Evolutionary conservation across 345 rosid species (phyloP), one percentile per base, ranked within the genome.

Genomic region (Corchorus capsularis): DNA sequence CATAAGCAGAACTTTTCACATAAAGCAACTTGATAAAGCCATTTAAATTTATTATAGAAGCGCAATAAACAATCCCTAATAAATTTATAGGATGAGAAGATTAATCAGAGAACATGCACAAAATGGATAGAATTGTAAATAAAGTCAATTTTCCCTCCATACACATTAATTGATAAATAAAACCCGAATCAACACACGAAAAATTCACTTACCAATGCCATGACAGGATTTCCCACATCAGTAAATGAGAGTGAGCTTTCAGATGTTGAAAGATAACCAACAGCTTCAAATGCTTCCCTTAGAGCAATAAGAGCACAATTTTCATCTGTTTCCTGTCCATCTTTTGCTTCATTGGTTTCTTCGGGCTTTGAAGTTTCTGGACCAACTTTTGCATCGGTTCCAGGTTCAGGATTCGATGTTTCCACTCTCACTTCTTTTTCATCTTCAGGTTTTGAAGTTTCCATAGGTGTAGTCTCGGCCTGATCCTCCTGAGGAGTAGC

Each of bases 181-280:
- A 50, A 22, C 12, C 57, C 6, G 20, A 56, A 61, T 72, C 66
- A 34, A 15, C 13, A 35, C 17, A 64, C 14, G 52, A 39, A 73
- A 62, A 73, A 47, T 35, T 56, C 71, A 85, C 98, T 84, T 86
- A 94, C 99, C 97, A 96, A 80, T 72, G 98, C 98, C 97, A 96
- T 94, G 79, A 86, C 97, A 71, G 99, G 99, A 80, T 92, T 94
- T 81, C 99, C 99, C 66, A 87, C 91, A 67, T 92, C 98, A 75
- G 94, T 89, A 90, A 96, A 96, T 82, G 98, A 92, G 63, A 86
- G 79, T 11, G 82, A 79, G 67, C 83, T 74, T 83, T 92, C 99
- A 63, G 94, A 88, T 3, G 87, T 81, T 72, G 85, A 78, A 73
- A 63, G 65, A 85, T 91, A 88, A 62, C 97, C 97, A 86, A 91